Conservation (phyloP, 305 asterid genomes). For the Fraxinus sp. region DNA sequence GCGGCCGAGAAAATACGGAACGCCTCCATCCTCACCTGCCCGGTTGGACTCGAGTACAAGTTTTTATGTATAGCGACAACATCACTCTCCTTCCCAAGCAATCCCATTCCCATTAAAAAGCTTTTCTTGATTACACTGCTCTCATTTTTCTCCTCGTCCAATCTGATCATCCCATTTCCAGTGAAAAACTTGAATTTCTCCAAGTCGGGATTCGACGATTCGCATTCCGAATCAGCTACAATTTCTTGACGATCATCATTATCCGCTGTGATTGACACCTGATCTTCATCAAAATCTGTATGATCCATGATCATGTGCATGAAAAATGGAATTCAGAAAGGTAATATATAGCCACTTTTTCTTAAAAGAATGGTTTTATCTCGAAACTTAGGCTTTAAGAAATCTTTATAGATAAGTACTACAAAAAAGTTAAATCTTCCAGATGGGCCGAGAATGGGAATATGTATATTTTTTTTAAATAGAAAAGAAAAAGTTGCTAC, state of each 20-base stretch:
- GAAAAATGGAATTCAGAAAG: not conserved
- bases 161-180: conserved; percentile 33
- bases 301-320: not conserved
- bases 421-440: not conserved
- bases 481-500: not conserved
- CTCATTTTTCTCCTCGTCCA: conserved; percentile 26
- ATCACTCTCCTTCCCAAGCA: conserved; percentile 17
- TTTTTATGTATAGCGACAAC: conserved; percentile 40
- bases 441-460: not conserved
- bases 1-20: conserved; percentile 38
- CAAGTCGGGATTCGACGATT: not conserved
- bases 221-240: conserved; percentile 24
- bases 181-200: conserved; percentile 19
- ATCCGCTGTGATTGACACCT: conserved; percentile 29
- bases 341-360: not conserved
- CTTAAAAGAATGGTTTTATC: not conserved
- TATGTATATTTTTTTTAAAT: not conserved
- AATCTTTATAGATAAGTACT: not conserved
- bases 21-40: conserved; percentile 29
- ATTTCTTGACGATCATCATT: not conserved
- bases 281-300: conserved; percentile 1
- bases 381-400: not conserved
- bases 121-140: conserved; percentile 12
- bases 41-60: conserved; percentile 18
- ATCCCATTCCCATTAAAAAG: conserved; percentile 31